Percentiles rank a stretch among this genome's conserved stretches.
phyloP scores from a whole-genome alignment of 2,329 filamentous ascomycete genomes.

The Piedraia hortae region DNA sequence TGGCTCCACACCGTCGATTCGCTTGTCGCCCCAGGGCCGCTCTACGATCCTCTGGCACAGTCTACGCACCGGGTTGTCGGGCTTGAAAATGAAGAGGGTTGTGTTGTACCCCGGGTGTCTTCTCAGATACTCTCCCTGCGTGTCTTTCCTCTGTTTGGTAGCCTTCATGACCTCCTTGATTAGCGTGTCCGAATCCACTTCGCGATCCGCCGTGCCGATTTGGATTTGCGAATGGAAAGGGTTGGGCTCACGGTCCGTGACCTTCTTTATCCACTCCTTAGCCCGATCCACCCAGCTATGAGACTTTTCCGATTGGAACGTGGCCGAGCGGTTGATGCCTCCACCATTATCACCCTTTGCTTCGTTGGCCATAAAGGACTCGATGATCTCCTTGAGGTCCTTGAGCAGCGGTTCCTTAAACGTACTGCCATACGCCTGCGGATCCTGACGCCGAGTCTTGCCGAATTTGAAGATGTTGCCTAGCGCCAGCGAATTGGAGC shows the following conservation, averaged over 20 bases:
- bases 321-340: conserved; percentile 1
- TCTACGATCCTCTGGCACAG: conserved; percentile 77
- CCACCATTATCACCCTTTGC: conserved; percentile 3
- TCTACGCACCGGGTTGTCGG: conserved; percentile 48
- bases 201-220: conserved; percentile 41
- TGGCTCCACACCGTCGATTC: conserved; percentile 70
- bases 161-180: conserved; percentile 73
- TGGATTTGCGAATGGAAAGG: conserved; percentile 78
- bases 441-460: conserved; percentile 42
- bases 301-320: conserved; percentile 2
- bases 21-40: conserved; percentile 60
- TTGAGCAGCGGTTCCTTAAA: conserved; percentile 92
- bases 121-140: conserved; percentile 70
- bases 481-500: conserved; percentile 44
- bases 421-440: conserved; percentile 70
- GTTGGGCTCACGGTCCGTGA: conserved; percentile 40
- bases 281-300: conserved; percentile 3
- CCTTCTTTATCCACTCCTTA: conserved; percentile 3
- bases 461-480: conserved; percentile 34
- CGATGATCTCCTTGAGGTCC: conserved; percentile 81
- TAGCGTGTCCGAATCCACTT: conserved; percentile 62
- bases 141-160: conserved; percentile 54
- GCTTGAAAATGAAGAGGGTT: conserved; percentile 62
- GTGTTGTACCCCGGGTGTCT: conserved; percentile 81
- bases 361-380: conserved; percentile 29